Evolutionary conservation across 1,139 yeast species (phyloP).

Genomic region (Lodderomyces pseudojiufengensis): DNA sequence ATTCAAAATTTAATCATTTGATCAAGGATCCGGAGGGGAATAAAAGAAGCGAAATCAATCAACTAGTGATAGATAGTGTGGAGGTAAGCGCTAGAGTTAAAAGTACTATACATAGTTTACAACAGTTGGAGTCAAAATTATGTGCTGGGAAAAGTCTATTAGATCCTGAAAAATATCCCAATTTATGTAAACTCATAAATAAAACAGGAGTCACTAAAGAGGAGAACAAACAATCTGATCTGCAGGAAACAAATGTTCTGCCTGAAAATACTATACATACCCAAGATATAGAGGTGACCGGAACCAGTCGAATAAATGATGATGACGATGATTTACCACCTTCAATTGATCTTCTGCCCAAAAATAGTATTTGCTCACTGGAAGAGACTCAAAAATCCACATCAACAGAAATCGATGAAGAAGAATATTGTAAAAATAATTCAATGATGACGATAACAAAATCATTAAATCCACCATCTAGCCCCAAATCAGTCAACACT

Average conservation of each 20-base stretch:
- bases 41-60: slow-evolving; percentile 16
- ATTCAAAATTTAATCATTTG: neutral
- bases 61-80: slow-evolving; percentile 15
- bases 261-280: too few relatives aligned
- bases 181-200: slow-evolving; percentile 8
- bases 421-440: neutral
- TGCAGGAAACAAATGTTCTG: too few relatives aligned
- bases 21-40: slow-evolving; percentile 1
- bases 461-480: neutral
- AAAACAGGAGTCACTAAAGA: slow-evolving; percentile 1
- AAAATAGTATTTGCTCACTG: too few relatives aligned
- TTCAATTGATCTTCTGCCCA: too few relatives aligned
- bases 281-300: too few relatives aligned
- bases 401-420: neutral
- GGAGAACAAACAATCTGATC: too few relatives aligned
- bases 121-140: slow-evolving; percentile 10
- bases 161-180: slow-evolving; percentile 11
- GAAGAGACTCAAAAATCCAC: neutral
- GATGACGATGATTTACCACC: neutral
- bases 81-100: slow-evolving; percentile 14
- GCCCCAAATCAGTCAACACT: neutral
- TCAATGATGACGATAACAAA: neutral
- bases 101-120: slow-evolving; percentile 10
- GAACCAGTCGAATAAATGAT: neutral
- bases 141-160: slow-evolving; percentile 8